Conservation (phyloP, 176 grass and related monocot genomes). For the Paspalum notatum region DNA sequence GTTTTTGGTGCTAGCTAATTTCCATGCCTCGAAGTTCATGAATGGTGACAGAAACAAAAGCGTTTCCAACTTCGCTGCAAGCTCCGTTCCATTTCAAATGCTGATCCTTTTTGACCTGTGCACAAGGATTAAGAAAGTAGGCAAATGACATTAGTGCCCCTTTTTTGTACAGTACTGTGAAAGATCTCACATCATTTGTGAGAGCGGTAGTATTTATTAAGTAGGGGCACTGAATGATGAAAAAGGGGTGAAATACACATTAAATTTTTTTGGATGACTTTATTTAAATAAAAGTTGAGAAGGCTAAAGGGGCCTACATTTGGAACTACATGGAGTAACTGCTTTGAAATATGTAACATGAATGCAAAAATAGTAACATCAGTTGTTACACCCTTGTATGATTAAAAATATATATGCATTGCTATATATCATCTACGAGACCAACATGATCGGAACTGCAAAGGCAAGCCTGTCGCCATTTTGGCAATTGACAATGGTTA, state of each 20-base stretch:
- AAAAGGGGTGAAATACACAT: neutral
- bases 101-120: neutral
- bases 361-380: constrained; percentile 12
- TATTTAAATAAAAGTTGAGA: neutral
- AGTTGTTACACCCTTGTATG: neutral
- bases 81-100: neutral
- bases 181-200: neutral
- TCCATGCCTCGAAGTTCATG: neutral
- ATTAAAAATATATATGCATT: neutral
- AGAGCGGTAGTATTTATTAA: neutral
- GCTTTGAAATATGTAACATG: neutral
- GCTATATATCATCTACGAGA: constrained; percentile 5
- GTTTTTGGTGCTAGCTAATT: constrained; percentile 29
- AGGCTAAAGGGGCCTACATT: neutral
- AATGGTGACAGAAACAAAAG: neutral
- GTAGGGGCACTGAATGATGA: neutral
- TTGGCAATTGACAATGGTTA: neutral
- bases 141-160: neutral
- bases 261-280: neutral
- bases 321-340: neutral
- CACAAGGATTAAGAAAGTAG: neutral
- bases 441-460: neutral
- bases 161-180: neutral
- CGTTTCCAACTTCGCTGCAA: neutral
- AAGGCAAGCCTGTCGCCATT: neutral